Base-by-base conservation (phyloP, 768 basidiomycete genomes). In the Boletus subparvulus region DNA sequence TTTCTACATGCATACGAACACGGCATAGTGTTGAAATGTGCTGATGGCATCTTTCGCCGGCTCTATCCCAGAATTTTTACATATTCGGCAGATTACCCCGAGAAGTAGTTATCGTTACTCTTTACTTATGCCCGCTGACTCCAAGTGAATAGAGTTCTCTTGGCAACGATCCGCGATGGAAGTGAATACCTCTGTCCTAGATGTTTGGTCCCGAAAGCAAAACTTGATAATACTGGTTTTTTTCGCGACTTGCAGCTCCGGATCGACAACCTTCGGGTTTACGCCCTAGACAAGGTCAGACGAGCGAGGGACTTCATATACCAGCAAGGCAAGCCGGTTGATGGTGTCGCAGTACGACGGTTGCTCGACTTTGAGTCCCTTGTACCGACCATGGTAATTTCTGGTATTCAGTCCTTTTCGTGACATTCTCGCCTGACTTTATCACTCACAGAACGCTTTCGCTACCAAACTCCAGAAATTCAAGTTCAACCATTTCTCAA, bases 401-500 rank as follows among this genome's bases (percentile, higher is more conserved):
- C 32, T 47, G 17, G 9, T 8, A 2, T 13, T 49, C n/a, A 1
- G 3, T 37, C 1, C 0, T 32, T 11, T 21, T 36, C 28, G 5
- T 28, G 4, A 2, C 21, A 19, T 11, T 12, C 5, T 40, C 12
- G 9, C 16, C 9, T 50, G 11, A 21, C 21, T 21, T 21, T 21
- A 21, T 21, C 21, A 21, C 21, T 21, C 21, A 21, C 21, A 77
- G 76, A 77, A 75, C 51, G 61, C 69, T 2, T 77, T 78, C 48
- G 73, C 72, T 0, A 39, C 50, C 1, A 52, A 51, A 14, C 52
- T 73, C 3, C 40, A 44, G 1, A 13, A 30, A 4, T 52, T 62
- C 13, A 58, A 55, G 0, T 67, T 71, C 19, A 56, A 73, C 42
- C 39, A 63, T 6, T 74, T 61, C 50, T 17, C 2, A 0, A 69